Evolutionary conservation across 176 grass and related monocot species (phyloP), one percentile per base, ranked within the genome.

Genomic region (Guadua angustifolia): DNA sequence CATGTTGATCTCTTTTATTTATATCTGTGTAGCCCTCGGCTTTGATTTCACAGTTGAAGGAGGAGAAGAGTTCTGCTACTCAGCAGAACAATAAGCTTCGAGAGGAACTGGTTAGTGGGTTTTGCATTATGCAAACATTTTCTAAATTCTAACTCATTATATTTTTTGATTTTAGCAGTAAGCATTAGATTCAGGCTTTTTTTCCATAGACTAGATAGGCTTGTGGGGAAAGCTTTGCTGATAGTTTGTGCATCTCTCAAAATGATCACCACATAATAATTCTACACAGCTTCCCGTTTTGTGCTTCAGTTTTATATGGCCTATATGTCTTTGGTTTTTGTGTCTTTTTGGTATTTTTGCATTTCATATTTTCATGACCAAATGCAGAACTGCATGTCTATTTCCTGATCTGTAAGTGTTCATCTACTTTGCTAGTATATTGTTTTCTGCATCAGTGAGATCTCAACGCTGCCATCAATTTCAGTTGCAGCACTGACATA

Each of bases 41-140:
- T 44, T 80, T 94, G 63, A 91, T 94, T 69, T 83, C 86, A 18
- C 92, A 80, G 81, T 94, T 97, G 78, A 83, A 80, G 43, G 90
- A 92, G 74, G 90, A 97, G 85, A 91, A 84, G 69, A 92, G 87
- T 71, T 75, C 79, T 85, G 83, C 83, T 78, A 67, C 89, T 83
- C 86, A 94, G 68, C 85, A 91, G 66, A 94, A 92, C 81, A 88
- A 83, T 73, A 92, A 92, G 69, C 92, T 94, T 83, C 92, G 65
- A 66, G 85, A 87, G 80, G 92, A 97, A 87, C 35, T 94, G 90
- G 94, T 97, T 60, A 89, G 94, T 93, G 13, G 4, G 19, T 24
- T 59, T 42, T 75, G n/a, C 74, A 22, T 79, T 91, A 78, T 42
- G 56, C 38, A 71, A 82, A 82, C n/a, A 66, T 51, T 63, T 81